Evolutionary conservation across 1,284 basidiomycete genomes (phyloP), one percentile per base, ranked within the genome.

Genomic region (Sanghuangporus baumii): DNA sequence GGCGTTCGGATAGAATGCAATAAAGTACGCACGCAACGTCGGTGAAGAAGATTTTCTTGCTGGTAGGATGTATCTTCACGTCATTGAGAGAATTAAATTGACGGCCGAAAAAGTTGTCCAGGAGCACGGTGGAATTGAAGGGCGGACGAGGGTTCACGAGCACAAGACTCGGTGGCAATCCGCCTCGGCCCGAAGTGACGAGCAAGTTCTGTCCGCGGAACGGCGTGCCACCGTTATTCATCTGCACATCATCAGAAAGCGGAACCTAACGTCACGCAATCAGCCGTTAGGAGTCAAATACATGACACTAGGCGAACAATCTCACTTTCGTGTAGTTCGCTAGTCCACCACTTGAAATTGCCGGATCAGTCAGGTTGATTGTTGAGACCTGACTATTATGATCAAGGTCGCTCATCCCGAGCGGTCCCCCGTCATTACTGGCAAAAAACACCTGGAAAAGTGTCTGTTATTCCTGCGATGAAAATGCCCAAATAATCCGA

Each of bases 41-140:
- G 0, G 86, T 89, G 74, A 91, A 90, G 74, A 86, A 91, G 9
- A 90, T 70, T 55, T 80, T 81, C 14, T 82, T 82, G 57, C 79
- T 85, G n/a, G 66, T 69, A 0, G 87, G 87, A 64, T 91, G 87
- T 3, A 92, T 76, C 68, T 88, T 90, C 62, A 88, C 76, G 70
- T 94, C 91, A 71, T 93, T 92, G 59, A 92, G 74, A 1, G 89
- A 89, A 74, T 89, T 91, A 76, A 93, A 94, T 69, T 92, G 89
- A 8, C 88, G 78, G 2, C 91, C 91, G 68, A 82, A 88, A 70
- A 78, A 87, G 73, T 88, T 91, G 75, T 90, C 85, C 61, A 89
- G 70, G 16, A 89, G 69, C 48, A 88, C 81, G 20, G 85, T 87
- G 6, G 79, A 73, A 61, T 88, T 86, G 72, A 82, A 78, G 0